Conservation (phyloP, 2,329 filamentous ascomycete species). For the Alternaria atra region DNA sequence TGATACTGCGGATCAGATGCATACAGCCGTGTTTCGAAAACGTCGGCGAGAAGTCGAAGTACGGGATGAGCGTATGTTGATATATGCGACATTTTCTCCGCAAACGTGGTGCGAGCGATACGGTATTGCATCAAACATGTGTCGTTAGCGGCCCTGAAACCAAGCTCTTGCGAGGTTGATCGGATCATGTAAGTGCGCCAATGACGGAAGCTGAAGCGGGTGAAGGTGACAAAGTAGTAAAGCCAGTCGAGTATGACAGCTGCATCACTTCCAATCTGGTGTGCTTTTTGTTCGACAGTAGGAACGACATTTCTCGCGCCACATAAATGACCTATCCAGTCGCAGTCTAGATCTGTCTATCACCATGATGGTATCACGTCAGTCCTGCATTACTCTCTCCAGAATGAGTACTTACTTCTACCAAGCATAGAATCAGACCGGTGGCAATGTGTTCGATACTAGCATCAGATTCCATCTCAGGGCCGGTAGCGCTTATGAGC, state of each 20-base stretch:
- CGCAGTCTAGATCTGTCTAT: background rate
- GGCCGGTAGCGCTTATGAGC: background rate
- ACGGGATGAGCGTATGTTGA: background rate
- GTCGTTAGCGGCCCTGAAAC: background rate
- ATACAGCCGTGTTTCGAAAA: background rate
- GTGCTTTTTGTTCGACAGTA: background rate
- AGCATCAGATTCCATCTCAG: background rate
- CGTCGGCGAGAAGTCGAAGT: background rate
- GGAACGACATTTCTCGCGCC: background rate
- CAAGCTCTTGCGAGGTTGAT: constrained; percentile 5
- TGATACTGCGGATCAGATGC: background rate
- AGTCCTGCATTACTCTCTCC: background rate
- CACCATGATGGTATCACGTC: background rate
- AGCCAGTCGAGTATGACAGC: constrained; percentile 10
- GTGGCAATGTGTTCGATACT: background rate
- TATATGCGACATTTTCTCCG: background rate
- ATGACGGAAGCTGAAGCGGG: constrained; percentile 18
- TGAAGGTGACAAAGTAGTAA: constrained; percentile 17
- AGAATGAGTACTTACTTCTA: background rate
- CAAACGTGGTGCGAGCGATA: background rate
- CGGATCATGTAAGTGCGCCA: constrained; percentile 20
- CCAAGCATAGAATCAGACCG: background rate
- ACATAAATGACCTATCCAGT: background rate
- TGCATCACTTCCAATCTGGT: background rate
- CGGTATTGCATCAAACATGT: background rate